phyloP scores from a whole-genome alignment of 257 asterid genomes.

The Gynochthodes officinalis region DNA sequence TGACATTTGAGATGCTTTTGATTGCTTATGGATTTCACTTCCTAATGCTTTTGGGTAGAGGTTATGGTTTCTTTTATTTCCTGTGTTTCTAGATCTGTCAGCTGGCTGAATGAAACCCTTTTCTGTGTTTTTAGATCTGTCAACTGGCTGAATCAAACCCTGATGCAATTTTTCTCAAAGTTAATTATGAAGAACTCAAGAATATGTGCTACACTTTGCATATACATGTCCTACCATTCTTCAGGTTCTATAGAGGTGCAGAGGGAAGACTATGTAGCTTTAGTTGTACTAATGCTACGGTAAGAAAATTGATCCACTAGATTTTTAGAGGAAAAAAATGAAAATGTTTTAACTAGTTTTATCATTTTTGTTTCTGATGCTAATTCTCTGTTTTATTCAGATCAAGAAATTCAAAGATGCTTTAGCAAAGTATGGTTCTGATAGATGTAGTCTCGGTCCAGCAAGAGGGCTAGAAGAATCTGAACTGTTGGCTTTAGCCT shows the following conservation, averaged over 20 bases:
- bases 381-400: slow-evolving; percentile 32
- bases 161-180: slow-evolving; percentile 59
- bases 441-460: slow-evolving; percentile 54
- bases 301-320: slow-evolving; percentile 25
- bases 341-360: no score
- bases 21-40: background rate
- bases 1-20: background rate
- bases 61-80: background rate
- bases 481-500: slow-evolving; percentile 72
- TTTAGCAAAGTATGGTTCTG: slow-evolving; percentile 64
- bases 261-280: slow-evolving; percentile 77
- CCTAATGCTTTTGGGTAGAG: background rate
- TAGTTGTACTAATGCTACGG: slow-evolving; percentile 96
- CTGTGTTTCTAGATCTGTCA: slow-evolving; percentile 63
- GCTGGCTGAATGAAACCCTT: slow-evolving; percentile 65
- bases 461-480: slow-evolving; percentile 74
- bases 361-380: background rate
- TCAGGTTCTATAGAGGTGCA: slow-evolving; percentile 83
- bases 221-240: slow-evolving; percentile 84
- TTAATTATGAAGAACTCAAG: slow-evolving; percentile 72
- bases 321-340: no score
- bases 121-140: slow-evolving; percentile 53
- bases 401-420: slow-evolving; percentile 93
- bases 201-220: slow-evolving; percentile 73
- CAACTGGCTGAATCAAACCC: slow-evolving; percentile 84